These are phyloP conservation scores for Tulasnella sp. DNA, from an alignment of 768 basidiomycete genomes.

Conservation along the genomic window DNA sequence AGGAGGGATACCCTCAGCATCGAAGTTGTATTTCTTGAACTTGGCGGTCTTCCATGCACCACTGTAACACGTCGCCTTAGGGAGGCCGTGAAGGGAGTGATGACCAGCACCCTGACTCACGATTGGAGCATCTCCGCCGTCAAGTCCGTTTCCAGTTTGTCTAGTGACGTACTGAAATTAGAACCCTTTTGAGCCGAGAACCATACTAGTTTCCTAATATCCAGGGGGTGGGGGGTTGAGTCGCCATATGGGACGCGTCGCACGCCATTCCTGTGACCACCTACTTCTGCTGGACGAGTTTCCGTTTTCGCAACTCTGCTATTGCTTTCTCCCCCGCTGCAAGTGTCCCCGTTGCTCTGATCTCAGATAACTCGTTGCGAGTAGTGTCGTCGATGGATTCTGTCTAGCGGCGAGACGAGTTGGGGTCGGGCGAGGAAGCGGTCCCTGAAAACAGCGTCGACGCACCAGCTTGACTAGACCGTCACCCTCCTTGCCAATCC, in stretches of 20 bases:
- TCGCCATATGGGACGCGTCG: background rate
- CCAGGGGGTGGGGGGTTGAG: background rate
- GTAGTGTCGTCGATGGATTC: slow-evolving; percentile 72
- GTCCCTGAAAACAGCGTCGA: slow-evolving; percentile 37
- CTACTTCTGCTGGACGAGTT: slow-evolving; percentile 82
- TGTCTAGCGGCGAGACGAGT: slow-evolving; percentile 49
- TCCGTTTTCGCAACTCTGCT: slow-evolving; percentile 88
- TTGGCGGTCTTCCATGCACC: slow-evolving; percentile 91
- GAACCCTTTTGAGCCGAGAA: slow-evolving; percentile 86
- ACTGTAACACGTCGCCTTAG: slow-evolving; percentile 48
- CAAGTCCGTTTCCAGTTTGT: slow-evolving; percentile 94
- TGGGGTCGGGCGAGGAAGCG: background rate
- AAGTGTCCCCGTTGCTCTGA: slow-evolving; percentile 72
- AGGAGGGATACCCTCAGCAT: slow-evolving; percentile 89
- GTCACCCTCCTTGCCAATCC: slow-evolving; percentile 90
- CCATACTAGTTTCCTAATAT: slow-evolving; percentile 87
- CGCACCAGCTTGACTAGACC: slow-evolving; percentile 85
- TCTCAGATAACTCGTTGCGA: slow-evolving; percentile 69
- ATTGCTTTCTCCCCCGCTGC: slow-evolving; percentile 77
- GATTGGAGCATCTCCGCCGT: slow-evolving; percentile 93
- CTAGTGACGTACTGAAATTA: slow-evolving; percentile 85
- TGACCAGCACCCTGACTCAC: slow-evolving; percentile 53
- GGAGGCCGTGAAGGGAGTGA: background rate
- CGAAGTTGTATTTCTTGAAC: slow-evolving; percentile 99
- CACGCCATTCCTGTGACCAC: slow-evolving; percentile 26